A percentile compares a stretch with the other conserved stretches of the same genome.
phyloP scores from a whole-genome alignment of 192 early-diverging fungal species.

The Funneliformis geosporum region DNA sequence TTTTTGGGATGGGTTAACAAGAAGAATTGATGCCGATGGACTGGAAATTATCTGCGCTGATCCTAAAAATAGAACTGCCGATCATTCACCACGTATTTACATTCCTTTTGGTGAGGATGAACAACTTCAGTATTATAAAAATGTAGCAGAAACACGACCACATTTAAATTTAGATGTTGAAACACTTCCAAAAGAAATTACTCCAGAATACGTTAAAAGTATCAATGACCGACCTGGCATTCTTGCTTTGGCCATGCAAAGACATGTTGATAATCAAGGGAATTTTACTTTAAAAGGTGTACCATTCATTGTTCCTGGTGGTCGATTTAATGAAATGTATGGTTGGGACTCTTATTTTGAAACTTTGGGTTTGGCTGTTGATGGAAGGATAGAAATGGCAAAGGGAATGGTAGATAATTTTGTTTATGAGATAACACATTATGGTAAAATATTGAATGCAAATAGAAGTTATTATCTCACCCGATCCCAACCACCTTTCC shows the following conservation, averaged over 20 bases:
- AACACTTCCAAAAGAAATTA: constrained; percentile 81
- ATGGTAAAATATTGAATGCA: constrained; percentile 98
- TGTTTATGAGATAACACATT: constrained; percentile 95
- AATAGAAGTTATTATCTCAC: constrained; percentile 97
- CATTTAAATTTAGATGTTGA: constrained; percentile 80
- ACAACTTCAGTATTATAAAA: constrained; percentile 78
- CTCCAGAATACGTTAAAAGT: constrained; percentile 86
- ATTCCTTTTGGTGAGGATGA: constrained; percentile 81
- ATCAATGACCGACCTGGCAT: constrained; percentile 91
- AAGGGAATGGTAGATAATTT: constrained; percentile 98
- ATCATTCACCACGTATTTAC: constrained; percentile 87
- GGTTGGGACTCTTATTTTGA: constrained; percentile 99
- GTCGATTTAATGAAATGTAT: constrained; percentile 99
- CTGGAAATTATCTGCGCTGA: constrained; percentile 90
- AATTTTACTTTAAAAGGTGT: constrained; percentile 64
- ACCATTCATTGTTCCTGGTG: constrained; percentile 97
- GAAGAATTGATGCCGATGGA: constrained; percentile 80
- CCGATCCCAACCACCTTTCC: constrained; percentile 96
- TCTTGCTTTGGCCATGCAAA: constrained; percentile 74
- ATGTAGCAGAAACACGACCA: constrained; percentile 62
- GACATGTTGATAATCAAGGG: constrained; percentile 50
- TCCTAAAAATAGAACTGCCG: constrained; percentile 81
- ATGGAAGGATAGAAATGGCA: constrained; percentile 83
- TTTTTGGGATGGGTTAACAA: constrained; percentile 97
- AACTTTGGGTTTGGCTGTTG: constrained; percentile 81